These are phyloP conservation scores for Penicillium daleae DNA, from an alignment of 495 filamentous ascomycete species.

Conservation along the genomic window DNA sequence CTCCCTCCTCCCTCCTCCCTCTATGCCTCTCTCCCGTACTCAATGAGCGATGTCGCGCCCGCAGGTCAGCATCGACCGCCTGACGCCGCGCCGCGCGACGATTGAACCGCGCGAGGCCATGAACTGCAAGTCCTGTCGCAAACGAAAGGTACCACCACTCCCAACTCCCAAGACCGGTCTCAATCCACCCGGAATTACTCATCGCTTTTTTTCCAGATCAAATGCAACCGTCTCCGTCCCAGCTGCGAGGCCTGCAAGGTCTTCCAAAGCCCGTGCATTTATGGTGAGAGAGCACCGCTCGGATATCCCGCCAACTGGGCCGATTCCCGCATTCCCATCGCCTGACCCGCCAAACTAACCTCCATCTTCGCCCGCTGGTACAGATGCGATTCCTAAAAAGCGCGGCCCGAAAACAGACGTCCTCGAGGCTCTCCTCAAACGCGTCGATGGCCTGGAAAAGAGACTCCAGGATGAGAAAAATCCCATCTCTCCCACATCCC, in stretches of 20 bases:
- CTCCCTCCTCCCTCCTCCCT: constrained; percentile 3
- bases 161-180: background rate
- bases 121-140: constrained; percentile 93
- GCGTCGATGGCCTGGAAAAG: constrained; percentile 82
- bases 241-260: constrained; percentile 88
- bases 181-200: constrained; percentile 3
- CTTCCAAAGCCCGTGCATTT: constrained; percentile 86
- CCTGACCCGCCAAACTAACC: background rate
- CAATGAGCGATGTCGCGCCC: constrained; percentile 64
- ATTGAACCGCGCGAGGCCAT: constrained; percentile 83
- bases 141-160: constrained; percentile 66
- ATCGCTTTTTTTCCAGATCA: constrained; percentile 60
- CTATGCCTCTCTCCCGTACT: constrained; percentile 5
- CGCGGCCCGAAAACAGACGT: constrained; percentile 88
- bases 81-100: constrained; percentile 72
- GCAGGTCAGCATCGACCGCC: constrained; percentile 82
- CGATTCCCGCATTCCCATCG: background rate
- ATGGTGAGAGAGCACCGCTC: constrained; percentile 59
- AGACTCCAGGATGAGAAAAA: constrained; percentile 71
- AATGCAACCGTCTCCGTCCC: constrained; percentile 82
- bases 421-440: constrained; percentile 78
- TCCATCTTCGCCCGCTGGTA: background rate
- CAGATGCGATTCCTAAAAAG: constrained; percentile 90
- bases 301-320: background rate
- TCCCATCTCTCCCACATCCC: constrained; percentile 50